Conservation (phyloP, 2,329 filamentous ascomycete species). For the Fonsecaea nubica region DNA sequence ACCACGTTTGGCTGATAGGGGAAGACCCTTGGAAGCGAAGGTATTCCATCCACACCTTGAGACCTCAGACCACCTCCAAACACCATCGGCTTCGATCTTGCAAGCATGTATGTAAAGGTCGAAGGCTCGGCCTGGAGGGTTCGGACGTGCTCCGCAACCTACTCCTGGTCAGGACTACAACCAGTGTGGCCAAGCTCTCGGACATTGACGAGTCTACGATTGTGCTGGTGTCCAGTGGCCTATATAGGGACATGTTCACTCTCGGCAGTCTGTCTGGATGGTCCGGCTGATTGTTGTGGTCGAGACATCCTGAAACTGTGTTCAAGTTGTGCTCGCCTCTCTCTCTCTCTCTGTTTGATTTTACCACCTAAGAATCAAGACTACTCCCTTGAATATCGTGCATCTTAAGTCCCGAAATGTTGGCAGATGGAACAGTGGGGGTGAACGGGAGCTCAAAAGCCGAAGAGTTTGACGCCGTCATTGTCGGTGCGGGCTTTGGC, state of each 20-base stretch:
- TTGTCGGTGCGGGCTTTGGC: slow-evolving; percentile 39
- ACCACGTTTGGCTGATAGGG: no score
- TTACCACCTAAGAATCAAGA: no score
- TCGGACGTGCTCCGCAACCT: neutral
- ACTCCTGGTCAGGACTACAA: neutral
- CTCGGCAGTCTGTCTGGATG: neutral
- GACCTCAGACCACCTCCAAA: neutral
- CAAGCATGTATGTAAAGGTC: neutral
- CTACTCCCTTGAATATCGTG: no score
- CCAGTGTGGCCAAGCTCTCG: neutral
- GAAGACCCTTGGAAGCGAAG: no score
- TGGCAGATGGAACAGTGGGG: neutral
- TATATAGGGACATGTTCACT: neutral
- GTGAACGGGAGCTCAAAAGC: slow-evolving; percentile 7
- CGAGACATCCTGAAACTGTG: neutral
- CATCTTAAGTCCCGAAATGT: slow-evolving; percentile 1
- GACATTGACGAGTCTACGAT: no score
- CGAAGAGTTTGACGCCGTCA: neutral
- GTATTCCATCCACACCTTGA: no score
- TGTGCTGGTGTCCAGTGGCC: no score
- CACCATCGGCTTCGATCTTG: neutral
- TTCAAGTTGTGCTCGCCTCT: neutral
- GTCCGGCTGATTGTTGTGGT: neutral
- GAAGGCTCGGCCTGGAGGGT: neutral
- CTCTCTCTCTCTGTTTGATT: neutral